A percentile compares a stretch with the other conserved stretches of the same genome.
Evolutionary conservation across 176 grass and related monocot genomes (phyloP).

Genomic region (Puya raimondii): DNA sequence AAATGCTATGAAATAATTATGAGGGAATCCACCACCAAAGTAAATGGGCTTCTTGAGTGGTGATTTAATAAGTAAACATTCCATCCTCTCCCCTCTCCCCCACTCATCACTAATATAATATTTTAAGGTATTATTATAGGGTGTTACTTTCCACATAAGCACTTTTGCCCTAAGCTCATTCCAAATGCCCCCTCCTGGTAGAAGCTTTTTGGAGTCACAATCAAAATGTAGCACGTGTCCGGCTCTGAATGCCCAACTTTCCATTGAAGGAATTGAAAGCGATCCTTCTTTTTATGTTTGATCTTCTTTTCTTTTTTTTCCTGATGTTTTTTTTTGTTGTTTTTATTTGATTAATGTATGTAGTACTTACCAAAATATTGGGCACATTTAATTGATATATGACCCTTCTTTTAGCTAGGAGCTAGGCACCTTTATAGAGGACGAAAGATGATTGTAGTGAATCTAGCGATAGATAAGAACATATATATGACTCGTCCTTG

Average conservation of each 20-base stretch:
- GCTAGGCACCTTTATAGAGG: too few species aligned
- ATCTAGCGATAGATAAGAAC: too few species aligned
- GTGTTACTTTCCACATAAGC: background rate
- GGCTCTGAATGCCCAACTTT: background rate
- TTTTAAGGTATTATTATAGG: background rate
- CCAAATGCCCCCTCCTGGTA: background rate
- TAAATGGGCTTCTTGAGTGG: slow-evolving; percentile 12
- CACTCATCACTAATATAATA: background rate
- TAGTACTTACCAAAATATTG: too few species aligned
- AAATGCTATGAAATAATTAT: slow-evolving; percentile 27
- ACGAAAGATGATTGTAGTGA: too few species aligned
- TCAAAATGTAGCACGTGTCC: background rate
- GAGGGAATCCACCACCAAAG: slow-evolving; percentile 6
- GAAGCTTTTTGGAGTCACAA: background rate
- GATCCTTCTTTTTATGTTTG: too few species aligned
- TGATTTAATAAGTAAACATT: slow-evolving; percentile 13
- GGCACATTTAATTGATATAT: too few species aligned
- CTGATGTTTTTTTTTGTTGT: too few species aligned
- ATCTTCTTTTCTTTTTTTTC: too few species aligned
- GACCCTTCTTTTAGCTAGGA: too few species aligned
- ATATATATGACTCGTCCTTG: too few species aligned
- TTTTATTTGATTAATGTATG: too few species aligned
- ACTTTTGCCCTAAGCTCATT: background rate
- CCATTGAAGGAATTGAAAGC: background rate
- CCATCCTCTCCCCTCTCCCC: background rate